A percentile compares a stretch with the other conserved stretches of the same genome.
Evolutionary conservation across 345 rosid species (phyloP).

Genomic region (Aquilaria sinensis): DNA sequence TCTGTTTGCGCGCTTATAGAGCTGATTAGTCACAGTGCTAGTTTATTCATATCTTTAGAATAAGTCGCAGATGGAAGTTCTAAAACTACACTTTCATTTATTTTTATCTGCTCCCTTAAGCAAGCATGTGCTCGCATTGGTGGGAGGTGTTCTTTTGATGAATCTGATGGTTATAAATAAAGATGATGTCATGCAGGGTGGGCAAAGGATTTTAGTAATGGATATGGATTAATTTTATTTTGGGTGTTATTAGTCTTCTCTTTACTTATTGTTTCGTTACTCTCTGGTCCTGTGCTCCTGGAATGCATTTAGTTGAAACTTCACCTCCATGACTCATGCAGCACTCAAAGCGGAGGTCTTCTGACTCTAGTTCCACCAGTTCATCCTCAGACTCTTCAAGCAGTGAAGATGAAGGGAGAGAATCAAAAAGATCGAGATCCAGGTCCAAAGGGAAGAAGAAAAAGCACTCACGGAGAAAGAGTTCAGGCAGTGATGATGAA

Average conservation of each 20-base stretch:
- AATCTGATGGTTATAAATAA: too few relatives aligned
- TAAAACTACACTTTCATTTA: too few relatives aligned
- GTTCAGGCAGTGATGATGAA: slow-evolving; percentile 35
- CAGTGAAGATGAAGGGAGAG: slow-evolving; percentile 67
- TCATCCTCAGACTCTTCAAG: slow-evolving; percentile 76
- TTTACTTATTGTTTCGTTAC: neutral
- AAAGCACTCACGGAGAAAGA: slow-evolving; percentile 67
- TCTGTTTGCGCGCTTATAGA: too few relatives aligned
- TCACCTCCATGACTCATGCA: slow-evolving; percentile 24
- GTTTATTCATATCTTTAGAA: too few relatives aligned
- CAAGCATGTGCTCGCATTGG: too few relatives aligned
- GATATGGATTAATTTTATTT: neutral
- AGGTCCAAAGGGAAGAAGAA: slow-evolving; percentile 71
- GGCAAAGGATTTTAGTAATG: too few relatives aligned
- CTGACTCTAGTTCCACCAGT: slow-evolving; percentile 49
- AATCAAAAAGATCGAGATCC: slow-evolving; percentile 74
- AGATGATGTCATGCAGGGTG: too few relatives aligned
- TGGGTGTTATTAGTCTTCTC: neutral
- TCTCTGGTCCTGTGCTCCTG: neutral
- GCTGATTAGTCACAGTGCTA: too few relatives aligned
- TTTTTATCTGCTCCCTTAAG: too few relatives aligned
- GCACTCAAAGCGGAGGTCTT: slow-evolving; percentile 65
- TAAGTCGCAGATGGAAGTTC: too few relatives aligned
- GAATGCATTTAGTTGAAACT: neutral
- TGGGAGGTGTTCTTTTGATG: neutral